Evolutionary conservation across 768 basidiomycete species (phyloP).

Genomic region (Mycena belliarum): DNA sequence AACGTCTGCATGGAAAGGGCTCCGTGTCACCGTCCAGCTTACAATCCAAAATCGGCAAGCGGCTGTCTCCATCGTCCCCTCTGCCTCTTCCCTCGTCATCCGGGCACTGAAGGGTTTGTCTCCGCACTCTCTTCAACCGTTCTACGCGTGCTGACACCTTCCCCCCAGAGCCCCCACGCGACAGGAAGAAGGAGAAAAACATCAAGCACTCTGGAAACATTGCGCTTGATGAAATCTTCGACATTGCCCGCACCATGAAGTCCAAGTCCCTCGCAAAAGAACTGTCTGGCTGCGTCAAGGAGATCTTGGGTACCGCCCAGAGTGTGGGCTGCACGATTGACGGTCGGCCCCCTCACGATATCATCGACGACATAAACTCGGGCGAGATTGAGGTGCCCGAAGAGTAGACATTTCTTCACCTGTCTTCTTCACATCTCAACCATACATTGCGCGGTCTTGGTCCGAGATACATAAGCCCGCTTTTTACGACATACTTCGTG

Average conservation of each 20-base stretch:
- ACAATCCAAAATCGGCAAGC: constrained; percentile 99
- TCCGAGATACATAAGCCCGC: no score
- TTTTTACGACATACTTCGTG: constrained; percentile 26
- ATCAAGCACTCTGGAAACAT: constrained; percentile 98
- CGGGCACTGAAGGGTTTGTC: constrained; percentile 90
- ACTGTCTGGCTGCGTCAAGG: constrained; percentile 87
- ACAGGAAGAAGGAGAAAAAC: constrained; percentile 99
- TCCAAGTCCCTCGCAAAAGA: constrained; percentile 92
- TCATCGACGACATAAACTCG: constrained; percentile 85
- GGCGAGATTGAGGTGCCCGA: constrained; percentile 86
- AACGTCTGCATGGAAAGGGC: constrained; percentile 97
- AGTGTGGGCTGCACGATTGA: constrained; percentile 96
- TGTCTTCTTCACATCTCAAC: constrained; percentile 27
- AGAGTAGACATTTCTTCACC: constrained; percentile 56
- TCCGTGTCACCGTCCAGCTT: constrained; percentile 97
- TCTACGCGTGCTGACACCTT: constrained; percentile 3
- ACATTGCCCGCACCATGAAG: constrained; percentile 96
- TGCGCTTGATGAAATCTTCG: constrained; percentile 87
- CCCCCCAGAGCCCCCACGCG: constrained; percentile 88
- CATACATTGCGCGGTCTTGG: constrained; percentile 5
- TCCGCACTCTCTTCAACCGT: neutral
- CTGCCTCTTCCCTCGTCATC: constrained; percentile 97
- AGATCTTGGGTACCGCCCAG: constrained; percentile 98
- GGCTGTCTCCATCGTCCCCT: constrained; percentile 92
- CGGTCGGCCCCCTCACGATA: constrained; percentile 88